Evolutionary conservation across 768 basidiomycete genomes (phyloP), one percentile per base, ranked within the genome.

Genomic region (Scleroderma bovista): DNA sequence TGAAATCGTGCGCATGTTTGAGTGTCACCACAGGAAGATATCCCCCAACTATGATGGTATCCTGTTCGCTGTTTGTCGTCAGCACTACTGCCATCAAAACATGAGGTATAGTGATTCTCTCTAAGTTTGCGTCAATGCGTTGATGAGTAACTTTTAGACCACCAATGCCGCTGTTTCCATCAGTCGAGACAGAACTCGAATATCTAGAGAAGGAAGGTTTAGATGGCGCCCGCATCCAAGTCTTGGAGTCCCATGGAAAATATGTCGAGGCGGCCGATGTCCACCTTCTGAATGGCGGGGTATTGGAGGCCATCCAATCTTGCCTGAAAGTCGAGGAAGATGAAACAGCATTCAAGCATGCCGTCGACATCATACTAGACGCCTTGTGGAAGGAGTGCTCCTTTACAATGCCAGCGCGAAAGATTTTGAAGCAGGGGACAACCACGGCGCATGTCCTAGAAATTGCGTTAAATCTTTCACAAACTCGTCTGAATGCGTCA

Each of bases 201-300:
- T 86, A 79, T 51, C 68, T 81, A 16, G 75, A 82, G 48, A 72
- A 79, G 4, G 71, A 72, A 40, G 76, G 75, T 26, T 63, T 86
- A 7, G 76, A 80, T 52, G 50, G 69, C 15, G 74, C 77, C 10
- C 77, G 71, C 9, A 75, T 76, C 0, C 60, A 64, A 0, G 55
- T 84, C 10, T 66, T 83, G n/a, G 68, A 70, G 26, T 62, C 64
- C 3, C 66, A 73, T 16, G 73, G 71, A 13, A 68, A 70, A 51
- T 70, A 63, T 40, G 47, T 54, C 1, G 78, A 83, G 26, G 83
- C 83, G 0, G 81, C 80, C 1, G 69, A 76, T 19, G 55, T 81
- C 17, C 73, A 79, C 56, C 53, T 79, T 5, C 60, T 63, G 0
- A 74, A 79, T 52, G 79, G 77, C 11, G 71, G 75, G 2, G 62